Base-by-base conservation (phyloP, 2,329 filamentous ascomycete genomes). In the Penicillium fuscoglaucum region DNA sequence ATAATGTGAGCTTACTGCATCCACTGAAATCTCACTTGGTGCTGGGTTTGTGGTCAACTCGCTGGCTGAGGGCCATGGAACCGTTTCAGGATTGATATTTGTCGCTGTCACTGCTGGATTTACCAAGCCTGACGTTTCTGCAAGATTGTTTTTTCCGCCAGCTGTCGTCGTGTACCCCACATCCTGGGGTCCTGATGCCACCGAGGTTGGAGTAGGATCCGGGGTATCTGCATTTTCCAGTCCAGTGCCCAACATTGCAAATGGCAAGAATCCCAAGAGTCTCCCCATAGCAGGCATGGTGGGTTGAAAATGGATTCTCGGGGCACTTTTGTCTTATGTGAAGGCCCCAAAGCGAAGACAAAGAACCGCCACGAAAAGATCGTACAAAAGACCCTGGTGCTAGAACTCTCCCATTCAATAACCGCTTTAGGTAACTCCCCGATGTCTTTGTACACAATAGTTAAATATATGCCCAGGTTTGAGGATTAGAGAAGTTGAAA, bases 291-390 rank as follows among this genome's bases (percentile, higher is more conserved):
- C 31, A 28, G 24, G 13, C 15, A 51, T 28, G 24, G 39, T 44
- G 40, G 28, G 28, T 43, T 49, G 37, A 51, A 26, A 15, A 24
- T 45, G 33, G 21, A n/a, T 52, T 31, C 4, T 24, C 7, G 31
- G 54, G 31, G n/a, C 31, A 45, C 47, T 28, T 51, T 35, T n/a
- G 48, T 45, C 39, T 57, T 57, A 57, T 57, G 54, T 13, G 48
- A 45, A 35, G 33, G 41, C 9, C 2, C 8, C 54, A 39, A 52
- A 45, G 31, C 24, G 31, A 39, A 45, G 31, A 52, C 48, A 52
- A 52, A 57, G 41, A 40, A 48, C 39, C 1, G 10, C n/a, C 40
- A 52, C 39, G 6, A 31, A 31, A 21, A 44, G 9, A 37, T 19
- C 5, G 6, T 45, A 29, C 31, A 26, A 57, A 52, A 45, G 48